A percentile compares a stretch with the other conserved stretches of the same genome.
Evolutionary conservation across 2,329 filamentous ascomycete species (phyloP).

Genomic region (Thermothelomyces thermophilus): DNA sequence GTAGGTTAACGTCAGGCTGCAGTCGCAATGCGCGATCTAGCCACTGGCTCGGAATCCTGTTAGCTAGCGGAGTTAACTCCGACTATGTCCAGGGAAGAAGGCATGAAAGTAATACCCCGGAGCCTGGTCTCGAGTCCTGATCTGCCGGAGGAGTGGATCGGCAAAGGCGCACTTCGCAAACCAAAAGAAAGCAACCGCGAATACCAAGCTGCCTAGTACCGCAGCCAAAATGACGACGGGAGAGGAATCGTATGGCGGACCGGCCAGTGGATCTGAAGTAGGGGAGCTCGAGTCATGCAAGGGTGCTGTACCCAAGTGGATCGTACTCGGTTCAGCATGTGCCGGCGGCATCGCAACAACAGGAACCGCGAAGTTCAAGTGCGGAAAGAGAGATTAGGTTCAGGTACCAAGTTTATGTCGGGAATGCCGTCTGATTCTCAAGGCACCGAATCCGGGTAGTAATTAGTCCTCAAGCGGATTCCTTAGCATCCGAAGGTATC

Average conservation of each 20-base stretch:
- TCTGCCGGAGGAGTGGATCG: not conserved
- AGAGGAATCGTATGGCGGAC: not conserved
- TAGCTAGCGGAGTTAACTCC: too few relatives aligned
- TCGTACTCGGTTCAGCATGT: not conserved
- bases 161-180: not conserved
- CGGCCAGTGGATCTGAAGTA: not conserved
- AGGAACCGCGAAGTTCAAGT: too few relatives aligned
- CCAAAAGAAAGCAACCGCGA: not conserved
- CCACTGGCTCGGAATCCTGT: too few relatives aligned
- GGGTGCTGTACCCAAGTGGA: not conserved
- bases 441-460: too few relatives aligned
- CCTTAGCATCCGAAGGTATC: too few relatives aligned
- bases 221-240: slow-evolving; percentile 1
- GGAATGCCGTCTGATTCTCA: too few relatives aligned
- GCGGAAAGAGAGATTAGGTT: too few relatives aligned
- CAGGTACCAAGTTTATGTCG: too few relatives aligned
- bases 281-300: not conserved
- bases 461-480: too few relatives aligned
- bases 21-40: too few relatives aligned
- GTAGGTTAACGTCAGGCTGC: too few relatives aligned
- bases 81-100: too few relatives aligned
- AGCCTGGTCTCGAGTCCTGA: not conserved
- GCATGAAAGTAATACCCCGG: not conserved
- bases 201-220: not conserved
- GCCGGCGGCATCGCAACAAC: not conserved